Evolutionary conservation across 208 protist genomes (phyloP).

Genomic region (Kentomonas sorsogonicus): DNA sequence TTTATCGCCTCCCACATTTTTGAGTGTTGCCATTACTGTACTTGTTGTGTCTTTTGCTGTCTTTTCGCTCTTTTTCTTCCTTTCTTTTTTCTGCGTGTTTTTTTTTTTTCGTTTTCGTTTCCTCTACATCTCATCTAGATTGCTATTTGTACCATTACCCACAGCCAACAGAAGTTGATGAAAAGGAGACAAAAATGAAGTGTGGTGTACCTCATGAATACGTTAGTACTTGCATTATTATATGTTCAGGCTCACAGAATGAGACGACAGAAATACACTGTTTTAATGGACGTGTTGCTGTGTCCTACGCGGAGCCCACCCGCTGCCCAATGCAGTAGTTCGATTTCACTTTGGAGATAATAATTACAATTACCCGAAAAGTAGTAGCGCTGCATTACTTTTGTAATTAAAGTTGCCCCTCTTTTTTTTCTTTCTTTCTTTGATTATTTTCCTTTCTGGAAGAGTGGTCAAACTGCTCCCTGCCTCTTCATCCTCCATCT

Average conservation of each 20-base stretch:
- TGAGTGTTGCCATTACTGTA: conserved; percentile 5
- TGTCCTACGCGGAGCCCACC: no score
- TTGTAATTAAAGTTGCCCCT: conserved; percentile 7
- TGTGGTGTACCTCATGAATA: no score
- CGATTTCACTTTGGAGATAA: no score
- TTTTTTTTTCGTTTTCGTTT: conserved; percentile 8
- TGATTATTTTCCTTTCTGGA: neutral
- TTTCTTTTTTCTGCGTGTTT: conserved; percentile 1
- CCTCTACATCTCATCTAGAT: conserved; percentile 2
- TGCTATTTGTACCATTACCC: conserved; percentile 16
- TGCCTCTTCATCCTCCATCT: no score
- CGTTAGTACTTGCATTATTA: no score
- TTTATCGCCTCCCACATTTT: conserved; percentile 3
- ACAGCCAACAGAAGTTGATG: no score
- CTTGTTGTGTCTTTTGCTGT: neutral
- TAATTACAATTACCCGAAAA: neutral
- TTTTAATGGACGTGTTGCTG: no score
- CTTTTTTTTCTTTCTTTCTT: conserved; percentile 18
- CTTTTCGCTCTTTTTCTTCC: conserved; percentile 5
- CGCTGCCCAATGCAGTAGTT: no score
- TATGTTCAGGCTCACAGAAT: no score
- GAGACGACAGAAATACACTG: no score
- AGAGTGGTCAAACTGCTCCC: no score
- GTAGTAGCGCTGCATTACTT: neutral
- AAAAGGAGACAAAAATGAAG: no score